Evolutionary conservation across 1,139 yeast genomes (phyloP).

Genomic region (Geotrichum aggregatum): DNA sequence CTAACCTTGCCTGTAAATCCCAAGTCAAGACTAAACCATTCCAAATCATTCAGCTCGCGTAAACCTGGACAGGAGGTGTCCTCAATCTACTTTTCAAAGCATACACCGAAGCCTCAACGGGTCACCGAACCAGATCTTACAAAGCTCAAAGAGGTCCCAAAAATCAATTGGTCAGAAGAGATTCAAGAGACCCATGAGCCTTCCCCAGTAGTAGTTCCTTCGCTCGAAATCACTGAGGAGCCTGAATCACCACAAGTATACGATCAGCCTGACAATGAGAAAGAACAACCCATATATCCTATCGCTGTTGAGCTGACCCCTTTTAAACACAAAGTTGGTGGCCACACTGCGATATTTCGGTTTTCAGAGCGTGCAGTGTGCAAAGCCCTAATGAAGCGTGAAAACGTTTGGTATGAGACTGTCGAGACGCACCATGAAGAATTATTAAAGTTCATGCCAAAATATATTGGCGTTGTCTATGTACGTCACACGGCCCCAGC

Average conservation of each 20-base stretch:
- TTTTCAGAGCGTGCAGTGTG: constrained; percentile 93
- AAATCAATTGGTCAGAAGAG: not conserved
- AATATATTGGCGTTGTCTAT: constrained; percentile 86
- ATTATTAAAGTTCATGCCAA: constrained; percentile 79
- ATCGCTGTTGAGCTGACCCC: constrained; percentile 77
- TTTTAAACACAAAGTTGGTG: constrained; percentile 90
- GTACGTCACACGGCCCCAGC: constrained; percentile 64
- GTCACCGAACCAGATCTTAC: not conserved
- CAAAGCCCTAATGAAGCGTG: constrained; percentile 84
- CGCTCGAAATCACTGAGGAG: not conserved
- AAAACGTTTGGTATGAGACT: constrained; percentile 85
- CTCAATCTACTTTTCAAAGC: constrained; percentile 60
- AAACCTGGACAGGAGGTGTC: constrained; percentile 40
- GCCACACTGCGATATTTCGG: constrained; percentile 93
- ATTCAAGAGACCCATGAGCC: not conserved
- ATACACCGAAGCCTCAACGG: constrained; percentile 38
- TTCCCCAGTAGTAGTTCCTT: not conserved
- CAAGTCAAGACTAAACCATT: constrained; percentile 8
- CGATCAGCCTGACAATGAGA: constrained; percentile 1
- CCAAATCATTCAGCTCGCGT: constrained; percentile 16
- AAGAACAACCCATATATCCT: constrained; percentile 27
- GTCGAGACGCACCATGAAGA: constrained; percentile 75
- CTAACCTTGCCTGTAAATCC: constrained; percentile 3
- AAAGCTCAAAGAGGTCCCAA: not conserved
- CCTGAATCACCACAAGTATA: not conserved